Base-by-base conservation (phyloP, 1,284 basidiomycete genomes). In the Mycosarcoma maydis region DNA sequence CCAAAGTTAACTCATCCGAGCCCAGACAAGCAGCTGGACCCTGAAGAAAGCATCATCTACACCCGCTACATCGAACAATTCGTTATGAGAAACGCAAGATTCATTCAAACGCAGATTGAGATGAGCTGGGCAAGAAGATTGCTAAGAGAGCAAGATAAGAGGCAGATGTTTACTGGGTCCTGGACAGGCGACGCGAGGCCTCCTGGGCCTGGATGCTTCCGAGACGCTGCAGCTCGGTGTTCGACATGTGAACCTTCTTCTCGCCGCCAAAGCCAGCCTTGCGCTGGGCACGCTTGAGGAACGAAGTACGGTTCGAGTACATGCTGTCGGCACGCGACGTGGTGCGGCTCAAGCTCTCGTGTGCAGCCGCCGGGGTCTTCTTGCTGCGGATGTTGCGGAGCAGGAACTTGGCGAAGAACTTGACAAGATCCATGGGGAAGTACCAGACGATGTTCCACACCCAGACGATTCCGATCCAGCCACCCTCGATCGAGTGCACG, bases 391-490 rank as follows among this genome's bases (percentile, higher is more conserved):
- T 50, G 45, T 76, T 87, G 86, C 82, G 88, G 60, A 72, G 70
- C 57, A 75, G 73, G 70, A 75, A 86, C 85, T 90, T 90, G 86
- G 97, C 94, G 83, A 93, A 84, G 40, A 96, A 96, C 87, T 97
- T 97, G 88, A 97, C 90, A 82, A 89, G 87, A 84, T 98, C 94
- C 58, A 97, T 88, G 65, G 94, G 93, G 74, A 91, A 83, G 88
- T 94, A 96, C 93, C 93, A 95, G 60, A 94, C 81, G 73, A 96
- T 91, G 86, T 95, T 91, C 69, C 44, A 65, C 32, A 74, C 72
- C 73, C 94, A 98, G 72, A 95, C 88, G 74, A 97, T 94, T 85
- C 94, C 94, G 76, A 97, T 92, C 94, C 94, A 98, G 42, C 90
- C 91, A 83, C 75, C 72, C 43, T 59, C 51, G 49, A 71, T 70